Evolutionary conservation across 2,329 filamentous ascomycete genomes (phyloP), one percentile per base, ranked within the genome.

Genomic region (Neonectria hederae): DNA sequence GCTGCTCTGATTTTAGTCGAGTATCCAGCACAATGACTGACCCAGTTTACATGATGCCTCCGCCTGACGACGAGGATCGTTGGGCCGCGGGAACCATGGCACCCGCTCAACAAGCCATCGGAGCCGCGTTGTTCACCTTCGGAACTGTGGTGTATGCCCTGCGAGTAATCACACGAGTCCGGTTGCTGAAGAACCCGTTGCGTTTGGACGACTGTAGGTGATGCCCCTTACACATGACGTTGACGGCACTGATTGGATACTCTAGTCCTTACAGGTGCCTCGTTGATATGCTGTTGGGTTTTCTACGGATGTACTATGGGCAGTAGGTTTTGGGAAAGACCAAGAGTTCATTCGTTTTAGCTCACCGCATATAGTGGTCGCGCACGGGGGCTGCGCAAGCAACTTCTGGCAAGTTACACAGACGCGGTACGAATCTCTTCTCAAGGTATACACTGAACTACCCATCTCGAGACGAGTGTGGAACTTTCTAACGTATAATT

Each of bases 251-350:
- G 7, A 70, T 19, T 1, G n/a, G 0, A 2, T 1, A 10, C 2
- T 3, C 0, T 5, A 70, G 69, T 46, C 8, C 59, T 72, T 2
- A 69, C 69, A 1, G 69, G 69, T 5, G 69, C 67, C 2, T 63
- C 67, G 9, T 13, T 72, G 28, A n/a, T 70, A 26, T 63, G 67
- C 2, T 72, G 69, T 2, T 72, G 69, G 69, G 21, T 49, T 1
- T 72, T 72, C 11, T 72, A 72, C 28, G 69, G 62, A 2, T 70
- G 69, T 11, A 72, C 69, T 0, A 72, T 72, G 68, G 69, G 69
- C 13, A 72, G 69, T 72, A 52, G 53, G 67, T 67, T 40, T 3
- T 22, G 4, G 19, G 11, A 5, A 11, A 3, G 30, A 0, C 5
- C 0, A 2, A 4, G n/a, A 13, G 2, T 4, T 3, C 0, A 2